Percentiles rank a stretch among this genome's conserved stretches.
Conservation (phyloP, 2,329 filamentous ascomycete species). For the Colletotrichum tropicale region DNA sequence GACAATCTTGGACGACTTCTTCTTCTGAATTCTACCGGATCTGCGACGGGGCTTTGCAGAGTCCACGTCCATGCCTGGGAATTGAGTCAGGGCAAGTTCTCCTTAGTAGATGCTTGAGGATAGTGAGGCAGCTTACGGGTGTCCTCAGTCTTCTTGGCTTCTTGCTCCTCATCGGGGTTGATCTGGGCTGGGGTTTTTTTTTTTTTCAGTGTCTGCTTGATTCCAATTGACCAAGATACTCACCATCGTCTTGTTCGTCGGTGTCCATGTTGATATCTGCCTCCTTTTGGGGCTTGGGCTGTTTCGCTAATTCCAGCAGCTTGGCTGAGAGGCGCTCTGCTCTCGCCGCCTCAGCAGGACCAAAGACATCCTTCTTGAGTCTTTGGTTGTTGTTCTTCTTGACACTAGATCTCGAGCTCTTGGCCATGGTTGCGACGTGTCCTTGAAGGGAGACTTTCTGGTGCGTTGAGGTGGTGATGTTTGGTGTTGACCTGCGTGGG, state of each 20-base stretch:
- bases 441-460: not conserved
- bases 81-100: slow-evolving; percentile 25
- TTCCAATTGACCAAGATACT: not conserved
- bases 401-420: slow-evolving; percentile 79
- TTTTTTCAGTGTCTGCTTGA: slow-evolving; percentile 5
- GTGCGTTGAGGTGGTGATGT: not conserved
- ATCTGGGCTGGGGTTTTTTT: slow-evolving; percentile 24
- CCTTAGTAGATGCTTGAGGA: slow-evolving; percentile 21
- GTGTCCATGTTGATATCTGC: slow-evolving; percentile 55
- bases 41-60: slow-evolving; percentile 39
- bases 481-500: not conserved
- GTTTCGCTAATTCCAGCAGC: slow-evolving; percentile 78
- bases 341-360: slow-evolving; percentile 79
- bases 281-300: slow-evolving; percentile 69
- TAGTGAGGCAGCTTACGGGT: not conserved
- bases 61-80: slow-evolving; percentile 63
- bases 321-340: slow-evolving; percentile 86
- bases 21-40: slow-evolving; percentile 57
- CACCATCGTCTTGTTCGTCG: slow-evolving; percentile 28
- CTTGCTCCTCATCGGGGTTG: slow-evolving; percentile 28
- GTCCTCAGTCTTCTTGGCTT: slow-evolving; percentile 30
- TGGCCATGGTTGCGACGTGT: slow-evolving; percentile 71
- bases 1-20: slow-evolving; percentile 61
- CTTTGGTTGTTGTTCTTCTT: slow-evolving; percentile 84
- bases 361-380: slow-evolving; percentile 83